These are phyloP conservation scores for Fragosphaeria purpurea DNA, from an alignment of 2,329 filamentous ascomycete genomes.

Conservation along the genomic window DNA sequence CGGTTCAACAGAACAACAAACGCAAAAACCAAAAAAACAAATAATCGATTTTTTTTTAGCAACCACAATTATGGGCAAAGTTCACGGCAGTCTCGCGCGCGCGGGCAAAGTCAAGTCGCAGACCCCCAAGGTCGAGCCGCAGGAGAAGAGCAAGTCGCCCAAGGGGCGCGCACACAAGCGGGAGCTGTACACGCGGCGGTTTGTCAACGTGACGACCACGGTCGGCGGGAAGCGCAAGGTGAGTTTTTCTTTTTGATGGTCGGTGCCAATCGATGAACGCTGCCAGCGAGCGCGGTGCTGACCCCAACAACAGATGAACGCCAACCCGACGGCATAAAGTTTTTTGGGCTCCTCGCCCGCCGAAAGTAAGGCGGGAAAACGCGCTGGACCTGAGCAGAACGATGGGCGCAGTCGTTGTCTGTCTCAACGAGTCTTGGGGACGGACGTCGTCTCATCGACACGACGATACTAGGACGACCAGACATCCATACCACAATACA, in stretches of 20 bases:
- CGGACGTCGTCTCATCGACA: constrained; percentile 8
- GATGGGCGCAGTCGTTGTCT: background rate
- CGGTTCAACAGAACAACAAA: too few species aligned
- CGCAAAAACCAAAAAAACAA: too few species aligned
- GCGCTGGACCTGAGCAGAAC: background rate
- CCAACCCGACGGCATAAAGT: constrained; percentile 11
- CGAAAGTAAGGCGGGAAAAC: background rate
- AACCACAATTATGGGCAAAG: constrained; percentile 13
- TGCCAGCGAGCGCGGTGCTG: background rate
- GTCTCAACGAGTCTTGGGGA: too few species aligned
- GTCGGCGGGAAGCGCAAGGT: constrained; percentile 96
- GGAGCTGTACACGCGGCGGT: constrained; percentile 90
- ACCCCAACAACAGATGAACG: constrained; percentile 11
- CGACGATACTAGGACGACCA: background rate
- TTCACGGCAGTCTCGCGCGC: constrained; percentile 15
- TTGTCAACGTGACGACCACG: constrained; percentile 90
- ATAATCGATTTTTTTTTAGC: too few species aligned
- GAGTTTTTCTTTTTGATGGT: constrained; percentile 11
- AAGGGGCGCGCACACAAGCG: constrained; percentile 98
- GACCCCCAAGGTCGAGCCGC: constrained; percentile 79
- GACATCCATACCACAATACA: background rate
- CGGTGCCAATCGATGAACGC: background rate
- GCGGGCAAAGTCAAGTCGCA: constrained; percentile 94
- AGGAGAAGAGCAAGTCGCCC: constrained; percentile 94
- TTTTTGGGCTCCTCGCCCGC: too few species aligned